Evolutionary conservation across 331 rosid genomes (phyloP).

Genomic region (Acacia concinna): DNA sequence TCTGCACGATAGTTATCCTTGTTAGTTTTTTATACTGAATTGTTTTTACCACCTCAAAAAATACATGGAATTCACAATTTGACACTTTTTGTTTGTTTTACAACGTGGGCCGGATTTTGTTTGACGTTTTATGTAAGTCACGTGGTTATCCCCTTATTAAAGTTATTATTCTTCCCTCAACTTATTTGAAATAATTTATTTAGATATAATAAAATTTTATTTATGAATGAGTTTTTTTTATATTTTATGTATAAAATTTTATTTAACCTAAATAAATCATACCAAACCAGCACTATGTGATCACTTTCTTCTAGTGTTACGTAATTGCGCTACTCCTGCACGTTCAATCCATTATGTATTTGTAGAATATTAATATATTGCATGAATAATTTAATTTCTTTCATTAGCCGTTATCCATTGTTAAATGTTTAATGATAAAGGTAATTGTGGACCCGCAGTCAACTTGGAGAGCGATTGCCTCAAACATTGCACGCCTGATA

Average conservation of each 20-base stretch:
- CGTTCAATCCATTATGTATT: conserved; percentile 37
- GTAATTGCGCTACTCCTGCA: conserved; percentile 27
- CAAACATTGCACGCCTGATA: conserved; percentile 36
- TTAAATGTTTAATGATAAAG: conserved; percentile 13
- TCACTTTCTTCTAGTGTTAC: background rate
- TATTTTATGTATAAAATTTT: no score
- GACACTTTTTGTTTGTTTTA: background rate
- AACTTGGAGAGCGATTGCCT: conserved; percentile 50
- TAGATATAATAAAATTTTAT: no score
- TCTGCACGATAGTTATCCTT: background rate
- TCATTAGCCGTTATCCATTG: conserved; percentile 40
- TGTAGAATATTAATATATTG: background rate
- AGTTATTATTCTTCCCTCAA: conserved; percentile 13
- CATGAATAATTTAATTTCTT: conserved; percentile 29
- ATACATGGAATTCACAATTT: conserved; percentile 19
- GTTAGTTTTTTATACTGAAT: background rate
- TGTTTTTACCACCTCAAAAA: background rate
- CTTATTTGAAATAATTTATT: no score
- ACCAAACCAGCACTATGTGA: no score
- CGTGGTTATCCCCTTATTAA: background rate
- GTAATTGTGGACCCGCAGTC: conserved; percentile 55
- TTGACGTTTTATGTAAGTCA: background rate
- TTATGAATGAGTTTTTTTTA: no score
- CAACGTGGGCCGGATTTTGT: conserved; percentile 2
- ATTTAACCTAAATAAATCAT: no score